phyloP scores from a whole-genome alignment of 352 stramenopile genomes.

The Phytopythium ostracodes region DNA sequence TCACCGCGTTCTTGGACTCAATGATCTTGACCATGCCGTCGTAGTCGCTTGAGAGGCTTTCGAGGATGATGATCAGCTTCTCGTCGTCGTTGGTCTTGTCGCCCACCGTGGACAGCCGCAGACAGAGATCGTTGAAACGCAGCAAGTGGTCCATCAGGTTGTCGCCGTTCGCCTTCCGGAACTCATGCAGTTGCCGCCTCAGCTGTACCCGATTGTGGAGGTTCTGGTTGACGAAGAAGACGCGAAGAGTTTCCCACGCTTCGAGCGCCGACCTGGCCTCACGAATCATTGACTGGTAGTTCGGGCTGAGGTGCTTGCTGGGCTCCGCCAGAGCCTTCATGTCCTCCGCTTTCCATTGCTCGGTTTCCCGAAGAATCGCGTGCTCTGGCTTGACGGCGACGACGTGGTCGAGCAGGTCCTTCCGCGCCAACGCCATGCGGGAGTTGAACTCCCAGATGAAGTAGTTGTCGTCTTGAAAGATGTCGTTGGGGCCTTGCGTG shows the following conservation, averaged over 20 bases:
- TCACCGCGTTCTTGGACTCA: constrained; percentile 8
- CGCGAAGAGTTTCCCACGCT: constrained; percentile 11
- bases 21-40: constrained; percentile 18
- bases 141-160: constrained; percentile 19
- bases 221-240: constrained; percentile 17
- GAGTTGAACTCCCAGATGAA: constrained; percentile 11
- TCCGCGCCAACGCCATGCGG: constrained; percentile 7
- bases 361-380: constrained; percentile 3
- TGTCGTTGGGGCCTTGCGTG: constrained; percentile 3
- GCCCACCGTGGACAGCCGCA: constrained; percentile 10
- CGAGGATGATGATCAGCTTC: constrained; percentile 12
- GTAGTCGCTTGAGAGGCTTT: constrained; percentile 13
- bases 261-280: constrained; percentile 6
- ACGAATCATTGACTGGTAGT: constrained; percentile 10
- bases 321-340: constrained; percentile 15
- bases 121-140: constrained; percentile 17
- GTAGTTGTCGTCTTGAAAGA: constrained; percentile 9
- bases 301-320: constrained; percentile 11
- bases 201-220: constrained; percentile 21
- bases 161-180: constrained; percentile 2
- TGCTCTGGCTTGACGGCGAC: constrained; percentile 3
- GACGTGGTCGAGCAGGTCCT: constrained; percentile 11
- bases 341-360: constrained; percentile 18
- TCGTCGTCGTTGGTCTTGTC: constrained; percentile 13
- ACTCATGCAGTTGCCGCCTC: constrained; percentile 17